phyloP scores from a whole-genome alignment of 352 stramenopile species.

The Phytopythium oedochilum region DNA sequence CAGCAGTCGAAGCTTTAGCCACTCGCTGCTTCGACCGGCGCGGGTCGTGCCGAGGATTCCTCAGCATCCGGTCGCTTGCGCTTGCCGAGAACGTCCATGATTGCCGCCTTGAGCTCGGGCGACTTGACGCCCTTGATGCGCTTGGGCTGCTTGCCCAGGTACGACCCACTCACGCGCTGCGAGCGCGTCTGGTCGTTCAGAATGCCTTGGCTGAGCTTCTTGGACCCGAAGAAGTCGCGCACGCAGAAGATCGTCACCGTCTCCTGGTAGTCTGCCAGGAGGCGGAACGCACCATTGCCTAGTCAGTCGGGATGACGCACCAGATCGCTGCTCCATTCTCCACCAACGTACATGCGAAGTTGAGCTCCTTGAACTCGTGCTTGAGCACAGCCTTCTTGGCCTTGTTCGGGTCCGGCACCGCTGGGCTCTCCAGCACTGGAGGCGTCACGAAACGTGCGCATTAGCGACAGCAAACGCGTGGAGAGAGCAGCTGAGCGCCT shows the following conservation, averaged over 20 bases:
- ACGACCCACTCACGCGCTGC: conserved; percentile 43
- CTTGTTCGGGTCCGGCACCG: conserved; percentile 8
- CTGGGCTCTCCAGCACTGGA: conserved; percentile 18
- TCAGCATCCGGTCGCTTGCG: conserved; percentile 1
- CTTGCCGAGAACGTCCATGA: conserved; percentile 41
- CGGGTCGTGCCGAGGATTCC: not conserved
- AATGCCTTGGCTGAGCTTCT: conserved; percentile 65
- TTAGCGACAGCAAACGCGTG: not conserved
- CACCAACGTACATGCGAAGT: conserved; percentile 54
- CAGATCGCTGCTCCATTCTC: not conserved
- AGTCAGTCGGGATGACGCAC: conserved; percentile 2
- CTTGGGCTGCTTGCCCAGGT: conserved; percentile 15
- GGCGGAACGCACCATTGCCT: not conserved
- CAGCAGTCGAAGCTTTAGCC: not conserved
- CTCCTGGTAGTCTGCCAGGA: conserved; percentile 63
- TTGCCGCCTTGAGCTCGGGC: conserved; percentile 28
- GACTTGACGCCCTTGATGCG: conserved; percentile 24
- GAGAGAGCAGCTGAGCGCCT: not conserved
- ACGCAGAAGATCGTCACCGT: conserved; percentile 77
- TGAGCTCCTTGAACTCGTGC: conserved; percentile 76
- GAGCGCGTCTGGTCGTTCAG: conserved; percentile 72
- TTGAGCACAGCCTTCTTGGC: conserved; percentile 56
- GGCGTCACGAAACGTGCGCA: not conserved
- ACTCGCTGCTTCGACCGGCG: not conserved
- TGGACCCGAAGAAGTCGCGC: conserved; percentile 63